These are phyloP conservation scores for Massarina eburnea DNA, from an alignment of 2,329 filamentous ascomycete genomes.

Conservation along the genomic window DNA sequence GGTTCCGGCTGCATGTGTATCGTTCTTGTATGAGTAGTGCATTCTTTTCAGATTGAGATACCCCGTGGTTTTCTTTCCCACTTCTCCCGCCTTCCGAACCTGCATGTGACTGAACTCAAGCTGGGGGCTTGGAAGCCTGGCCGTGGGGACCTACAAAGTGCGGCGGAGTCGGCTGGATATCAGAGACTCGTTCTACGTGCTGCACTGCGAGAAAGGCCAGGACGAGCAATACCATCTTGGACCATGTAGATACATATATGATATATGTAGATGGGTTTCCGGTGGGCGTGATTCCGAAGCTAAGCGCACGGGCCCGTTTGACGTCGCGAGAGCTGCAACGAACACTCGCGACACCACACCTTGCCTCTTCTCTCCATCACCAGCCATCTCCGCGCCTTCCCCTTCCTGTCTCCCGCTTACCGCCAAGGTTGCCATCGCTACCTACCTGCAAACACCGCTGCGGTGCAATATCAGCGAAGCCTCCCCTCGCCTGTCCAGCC, in stretches of 20 bases:
- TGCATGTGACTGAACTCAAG: no score
- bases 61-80: neutral
- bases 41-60: neutral
- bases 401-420: constrained; percentile 36
- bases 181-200: no score
- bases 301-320: neutral
- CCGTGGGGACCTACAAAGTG: no score
- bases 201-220: no score
- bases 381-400: constrained; percentile 26
- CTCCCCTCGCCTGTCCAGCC: constrained; percentile 24
- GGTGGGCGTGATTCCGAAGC: neutral
- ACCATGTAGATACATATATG: no score
- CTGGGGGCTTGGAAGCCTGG: no score
- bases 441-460: constrained; percentile 7
- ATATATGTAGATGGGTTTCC: no score
- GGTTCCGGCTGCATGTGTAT: neutral
- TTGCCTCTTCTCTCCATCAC: constrained; percentile 34
- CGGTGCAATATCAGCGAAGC: neutral
- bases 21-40: neutral
- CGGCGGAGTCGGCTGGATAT: no score
- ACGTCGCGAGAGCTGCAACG: neutral
- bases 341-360: constrained; percentile 5
- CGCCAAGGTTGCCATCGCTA: constrained; percentile 13
- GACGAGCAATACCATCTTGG: no score
- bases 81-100: neutral